Evolutionary conservation across 257 asterid species (phyloP), one percentile per base, ranked within the genome.

Genomic region (Misopates orontium): DNA sequence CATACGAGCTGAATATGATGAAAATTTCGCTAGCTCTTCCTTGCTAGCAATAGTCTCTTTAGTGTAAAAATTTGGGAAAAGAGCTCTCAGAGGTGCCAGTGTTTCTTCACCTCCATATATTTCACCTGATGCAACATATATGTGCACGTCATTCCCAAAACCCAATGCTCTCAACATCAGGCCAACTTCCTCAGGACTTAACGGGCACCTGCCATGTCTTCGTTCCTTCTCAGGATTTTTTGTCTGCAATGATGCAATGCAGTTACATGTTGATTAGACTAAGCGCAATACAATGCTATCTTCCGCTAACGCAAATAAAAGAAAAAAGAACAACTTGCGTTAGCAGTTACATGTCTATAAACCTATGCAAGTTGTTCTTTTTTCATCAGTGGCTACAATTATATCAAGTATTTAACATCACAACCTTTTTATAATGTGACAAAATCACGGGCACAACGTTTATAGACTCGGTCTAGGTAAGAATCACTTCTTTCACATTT

Each of bases 81-180:
- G 81, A 17, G 91, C 89, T 73, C 70, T 82, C 15, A 88, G 76
- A 56, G 91, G 91, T 4, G 86, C 87, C 51, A 84, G 67, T 6
- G 85, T 77, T 39, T 77, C 84, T 71, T 85, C 87, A 9, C 95
- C 89, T 53, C 94, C 86, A 32, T 85, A 88, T 22, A 88, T 78
- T 47, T 82, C 87, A 23, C 96, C 91, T 0, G 95, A 88, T 18
- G 94, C 96, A 11, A 88, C 87, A 54, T 85, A 88, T 56, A 88
- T 78, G 55, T 88, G 96, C 39, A 84, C 89, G n/a, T 84, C 87
- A 16, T 74, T 77, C 7, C 85, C 87, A 51, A 68, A 88, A 28
- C 96, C 96, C 36, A 88, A 64, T 57, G 89, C 89, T 73, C 94
- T 80, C 62, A 88, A 74, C 96, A 84, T 83, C 62, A 88, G 76